phyloP scores from a whole-genome alignment of 495 filamentous ascomycete genomes.

The Durotheca rogersii region DNA sequence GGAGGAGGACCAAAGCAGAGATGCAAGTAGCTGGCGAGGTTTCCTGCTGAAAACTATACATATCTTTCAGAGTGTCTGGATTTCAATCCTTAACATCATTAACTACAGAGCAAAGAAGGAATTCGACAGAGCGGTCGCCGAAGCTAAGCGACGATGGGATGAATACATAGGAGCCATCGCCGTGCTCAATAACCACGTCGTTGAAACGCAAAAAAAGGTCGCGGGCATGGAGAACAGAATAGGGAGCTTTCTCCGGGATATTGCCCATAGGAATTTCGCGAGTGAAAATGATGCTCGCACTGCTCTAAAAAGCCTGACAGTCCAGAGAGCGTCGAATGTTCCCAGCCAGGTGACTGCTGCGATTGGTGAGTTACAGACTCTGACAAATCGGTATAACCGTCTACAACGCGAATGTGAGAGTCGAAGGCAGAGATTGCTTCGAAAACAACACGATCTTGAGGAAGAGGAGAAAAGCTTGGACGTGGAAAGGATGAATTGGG shows the following conservation, averaged over 20 bases:
- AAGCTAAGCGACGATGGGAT: slow-evolving; percentile 2
- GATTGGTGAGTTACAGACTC: slow-evolving; percentile 1
- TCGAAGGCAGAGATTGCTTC: background rate
- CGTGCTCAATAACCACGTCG: background rate
- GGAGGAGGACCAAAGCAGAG: background rate
- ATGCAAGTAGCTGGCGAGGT: background rate
- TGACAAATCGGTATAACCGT: background rate
- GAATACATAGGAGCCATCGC: background rate
- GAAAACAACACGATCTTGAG: slow-evolving; percentile 3
- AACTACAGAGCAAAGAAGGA: background rate
- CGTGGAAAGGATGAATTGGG: background rate
- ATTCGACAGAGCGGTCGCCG: background rate
- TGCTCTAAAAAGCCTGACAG: background rate
- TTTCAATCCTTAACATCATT: slow-evolving; percentile 1
- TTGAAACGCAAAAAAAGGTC: background rate
- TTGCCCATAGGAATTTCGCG: background rate
- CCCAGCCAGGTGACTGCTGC: slow-evolving; percentile 2
- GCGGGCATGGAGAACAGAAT: background rate
- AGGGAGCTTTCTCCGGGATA: background rate
- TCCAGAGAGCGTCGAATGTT: background rate
- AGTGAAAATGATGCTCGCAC: background rate
- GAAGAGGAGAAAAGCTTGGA: slow-evolving; percentile 5
- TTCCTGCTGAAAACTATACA: background rate
- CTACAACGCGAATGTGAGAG: slow-evolving; percentile 2
- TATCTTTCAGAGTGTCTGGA: background rate